A percentile compares a stretch with the other conserved stretches of the same genome.
Evolutionary conservation across 164 flowering plant genomes (phyloP).

Genomic region (Vitis riparia): DNA sequence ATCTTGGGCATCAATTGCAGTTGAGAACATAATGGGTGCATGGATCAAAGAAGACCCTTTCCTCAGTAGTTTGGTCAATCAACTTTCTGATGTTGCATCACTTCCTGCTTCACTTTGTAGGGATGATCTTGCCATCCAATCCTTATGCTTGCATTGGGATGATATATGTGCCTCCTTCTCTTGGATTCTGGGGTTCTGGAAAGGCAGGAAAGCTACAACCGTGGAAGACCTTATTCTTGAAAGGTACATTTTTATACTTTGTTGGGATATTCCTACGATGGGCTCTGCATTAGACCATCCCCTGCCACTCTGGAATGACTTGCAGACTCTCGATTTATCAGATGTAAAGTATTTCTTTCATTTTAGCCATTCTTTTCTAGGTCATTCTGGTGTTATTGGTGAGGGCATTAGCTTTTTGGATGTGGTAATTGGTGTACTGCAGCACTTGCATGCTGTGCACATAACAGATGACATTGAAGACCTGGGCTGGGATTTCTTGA

Average conservation of each 20-base stretch:
- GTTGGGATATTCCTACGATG: slow-evolving; percentile 67
- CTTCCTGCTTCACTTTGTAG: slow-evolving; percentile 45
- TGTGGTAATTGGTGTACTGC: slow-evolving; percentile 43
- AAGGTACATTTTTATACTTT: slow-evolving; percentile 77
- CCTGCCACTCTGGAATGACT: slow-evolving; percentile 19
- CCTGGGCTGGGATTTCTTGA: slow-evolving; percentile 73
- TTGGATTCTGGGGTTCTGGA: slow-evolving; percentile 68
- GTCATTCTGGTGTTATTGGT: slow-evolving; percentile 21
- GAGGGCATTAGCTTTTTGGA: slow-evolving; percentile 28
- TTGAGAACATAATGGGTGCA: slow-evolving; percentile 47
- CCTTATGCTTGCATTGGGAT: slow-evolving; percentile 49
- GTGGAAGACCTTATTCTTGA: slow-evolving; percentile 82
- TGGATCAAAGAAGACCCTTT: slow-evolving; percentile 45
- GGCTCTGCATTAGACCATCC: slow-evolving; percentile 28
- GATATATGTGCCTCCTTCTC: slow-evolving; percentile 55
- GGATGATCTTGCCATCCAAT: slow-evolving; percentile 34
- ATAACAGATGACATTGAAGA: slow-evolving; percentile 28
- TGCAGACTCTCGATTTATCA: slow-evolving; percentile 33
- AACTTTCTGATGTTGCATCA: slow-evolving; percentile 59
- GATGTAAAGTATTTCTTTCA: slow-evolving; percentile 42
- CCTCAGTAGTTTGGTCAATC: slow-evolving; percentile 46
- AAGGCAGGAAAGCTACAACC: slow-evolving; percentile 57
- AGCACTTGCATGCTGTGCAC: slow-evolving; percentile 36
- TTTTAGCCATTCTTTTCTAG: slow-evolving; percentile 51
- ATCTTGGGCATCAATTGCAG: slow-evolving; percentile 58